phyloP scores from a whole-genome alignment of 1,284 basidiomycete genomes.

The Lentinus polychrous region DNA sequence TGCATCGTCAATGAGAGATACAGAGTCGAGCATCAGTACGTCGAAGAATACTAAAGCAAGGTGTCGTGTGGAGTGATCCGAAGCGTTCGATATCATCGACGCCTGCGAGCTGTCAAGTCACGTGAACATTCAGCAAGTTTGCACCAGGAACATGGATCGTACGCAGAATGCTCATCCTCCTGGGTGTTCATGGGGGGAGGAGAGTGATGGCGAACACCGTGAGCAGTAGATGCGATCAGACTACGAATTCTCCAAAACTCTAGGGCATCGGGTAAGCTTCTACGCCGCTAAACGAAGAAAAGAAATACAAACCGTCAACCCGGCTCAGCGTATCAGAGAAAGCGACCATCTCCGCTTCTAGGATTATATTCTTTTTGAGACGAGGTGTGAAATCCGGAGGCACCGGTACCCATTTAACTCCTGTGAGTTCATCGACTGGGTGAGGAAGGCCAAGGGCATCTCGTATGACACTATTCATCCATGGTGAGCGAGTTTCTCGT shows the following conservation, averaged over 20 bases:
- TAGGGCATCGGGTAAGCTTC: slow-evolving; percentile 19
- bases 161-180: slow-evolving; percentile 4
- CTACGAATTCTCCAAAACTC: slow-evolving; percentile 68
- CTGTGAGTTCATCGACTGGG: not conserved
- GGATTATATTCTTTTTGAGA: slow-evolving; percentile 47
- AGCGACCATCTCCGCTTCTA: slow-evolving; percentile 88
- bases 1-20: slow-evolving; percentile 44
- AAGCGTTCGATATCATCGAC: slow-evolving; percentile 42
- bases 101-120: slow-evolving; percentile 25
- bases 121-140: not conserved
- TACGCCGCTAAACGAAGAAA: not conserved
- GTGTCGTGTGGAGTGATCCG: slow-evolving; percentile 39
- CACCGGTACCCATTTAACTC: not conserved
- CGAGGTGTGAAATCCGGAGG: slow-evolving; percentile 8
- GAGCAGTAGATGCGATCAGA: slow-evolving; percentile 49
- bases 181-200: slow-evolving; percentile 2
- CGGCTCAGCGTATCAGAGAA: slow-evolving; percentile 48
- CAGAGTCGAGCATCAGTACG: slow-evolving; percentile 57
- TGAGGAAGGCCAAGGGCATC: slow-evolving; percentile 48
- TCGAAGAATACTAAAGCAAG: slow-evolving; percentile 85
- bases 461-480: slow-evolving; percentile 46
- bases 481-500: not conserved
- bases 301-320: slow-evolving; percentile 47
- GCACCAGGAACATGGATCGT: slow-evolving; percentile 3
- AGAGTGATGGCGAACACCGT: slow-evolving; percentile 32